Percentiles rank a stretch among this genome's conserved stretches.
phyloP scores from a whole-genome alignment of 2,329 filamentous ascomycete species.

The Aspergillus fructus region DNA sequence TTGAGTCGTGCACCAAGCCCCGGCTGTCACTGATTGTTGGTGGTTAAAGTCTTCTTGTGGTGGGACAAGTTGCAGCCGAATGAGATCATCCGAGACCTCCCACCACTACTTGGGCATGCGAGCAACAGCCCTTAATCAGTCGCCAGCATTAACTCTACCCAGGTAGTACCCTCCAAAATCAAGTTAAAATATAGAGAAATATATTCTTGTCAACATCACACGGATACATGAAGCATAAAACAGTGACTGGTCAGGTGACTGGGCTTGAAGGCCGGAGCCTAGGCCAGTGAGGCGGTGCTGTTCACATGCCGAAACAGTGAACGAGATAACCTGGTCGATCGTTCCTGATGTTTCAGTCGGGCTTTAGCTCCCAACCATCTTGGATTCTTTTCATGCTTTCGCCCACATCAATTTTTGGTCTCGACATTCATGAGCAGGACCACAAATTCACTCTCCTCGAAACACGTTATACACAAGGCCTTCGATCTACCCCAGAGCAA shows the following conservation, averaged over 20 bases:
- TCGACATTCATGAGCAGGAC: slow-evolving; percentile 41
- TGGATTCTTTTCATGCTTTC: background rate
- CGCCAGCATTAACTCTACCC: background rate
- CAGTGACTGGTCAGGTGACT: background rate
- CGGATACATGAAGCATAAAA: background rate
- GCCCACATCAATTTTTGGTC: background rate
- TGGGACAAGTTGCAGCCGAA: slow-evolving; percentile 4
- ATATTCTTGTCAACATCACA: background rate
- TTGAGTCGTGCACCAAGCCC: background rate
- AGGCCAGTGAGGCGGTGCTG: background rate
- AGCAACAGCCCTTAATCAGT: background rate
- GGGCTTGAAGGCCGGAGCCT: background rate
- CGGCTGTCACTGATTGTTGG: background rate
- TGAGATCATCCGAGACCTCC: slow-evolving; percentile 11
- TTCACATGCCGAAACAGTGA: slow-evolving; percentile 1
- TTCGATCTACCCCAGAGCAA: slow-evolving; percentile 36
- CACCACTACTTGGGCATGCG: background rate
- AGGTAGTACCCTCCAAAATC: background rate
- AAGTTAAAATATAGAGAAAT: background rate
- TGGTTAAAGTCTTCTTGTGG: background rate
- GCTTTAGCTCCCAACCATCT: background rate
- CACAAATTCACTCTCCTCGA: slow-evolving; percentile 44
- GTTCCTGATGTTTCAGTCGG: background rate
- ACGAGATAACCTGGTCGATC: background rate
- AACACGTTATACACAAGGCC: slow-evolving; percentile 45